phyloP scores from a whole-genome alignment of 2,329 filamentous ascomycete species.

The Alternaria novae-zelandiae region DNA sequence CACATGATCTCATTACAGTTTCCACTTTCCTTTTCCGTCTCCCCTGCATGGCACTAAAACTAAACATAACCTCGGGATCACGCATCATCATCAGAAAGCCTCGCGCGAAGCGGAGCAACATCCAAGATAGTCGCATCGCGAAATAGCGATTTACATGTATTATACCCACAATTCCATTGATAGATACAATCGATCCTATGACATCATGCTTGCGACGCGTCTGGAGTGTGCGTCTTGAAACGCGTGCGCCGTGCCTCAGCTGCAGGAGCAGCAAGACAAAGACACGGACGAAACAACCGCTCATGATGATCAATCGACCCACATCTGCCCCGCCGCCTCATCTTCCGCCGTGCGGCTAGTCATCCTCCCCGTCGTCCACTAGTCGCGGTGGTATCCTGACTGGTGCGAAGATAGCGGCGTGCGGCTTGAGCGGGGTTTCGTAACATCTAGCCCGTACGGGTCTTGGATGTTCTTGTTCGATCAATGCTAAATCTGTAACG shows the following conservation, averaged over 20 bases:
- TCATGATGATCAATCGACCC: not conserved
- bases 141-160: slow-evolving; percentile 3
- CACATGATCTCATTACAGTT: slow-evolving; percentile 9
- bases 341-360: slow-evolving; percentile 4
- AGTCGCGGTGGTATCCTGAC: not conserved
- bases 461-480: not conserved
- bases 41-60: not conserved
- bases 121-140: not conserved
- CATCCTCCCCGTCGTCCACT: not conserved
- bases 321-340: not conserved
- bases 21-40: not conserved
- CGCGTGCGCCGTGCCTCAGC: not conserved
- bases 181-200: slow-evolving; percentile 1
- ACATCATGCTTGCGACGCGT: slow-evolving; percentile 8
- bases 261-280: not conserved
- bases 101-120: not conserved
- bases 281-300: slow-evolving; percentile 9
- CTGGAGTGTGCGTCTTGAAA: not conserved
- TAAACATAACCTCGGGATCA: not conserved
- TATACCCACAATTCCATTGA: not conserved
- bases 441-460: not conserved
- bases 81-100: not conserved
- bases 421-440: slow-evolving; percentile 3
- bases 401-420: slow-evolving; percentile 6
- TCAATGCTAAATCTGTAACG: slow-evolving; percentile 2